Conservation (phyloP, 2,329 filamentous ascomycete species). For the Clonostachys solani region DNA sequence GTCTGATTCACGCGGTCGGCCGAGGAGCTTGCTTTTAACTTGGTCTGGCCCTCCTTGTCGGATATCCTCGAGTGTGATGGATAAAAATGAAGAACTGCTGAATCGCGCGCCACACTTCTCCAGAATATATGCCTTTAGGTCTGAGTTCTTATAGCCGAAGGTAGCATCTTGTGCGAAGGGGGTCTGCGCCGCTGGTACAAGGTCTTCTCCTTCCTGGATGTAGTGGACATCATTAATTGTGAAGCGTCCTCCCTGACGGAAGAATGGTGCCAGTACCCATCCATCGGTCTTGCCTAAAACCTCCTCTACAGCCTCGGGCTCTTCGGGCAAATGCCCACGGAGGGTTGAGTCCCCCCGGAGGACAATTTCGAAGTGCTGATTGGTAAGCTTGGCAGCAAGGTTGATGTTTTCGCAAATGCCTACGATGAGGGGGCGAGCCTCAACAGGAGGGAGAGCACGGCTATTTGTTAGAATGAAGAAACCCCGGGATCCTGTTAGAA, state of each 20-base stretch:
- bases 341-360: constrained; percentile 51
- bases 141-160: constrained; percentile 50
- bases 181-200: constrained; percentile 38
- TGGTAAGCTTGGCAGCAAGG: constrained; percentile 30
- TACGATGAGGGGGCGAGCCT: constrained; percentile 37
- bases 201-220: constrained; percentile 40
- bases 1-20: constrained; percentile 21
- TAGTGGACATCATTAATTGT: constrained; percentile 45
- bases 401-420: constrained; percentile 45
- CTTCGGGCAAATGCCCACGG: constrained; percentile 49
- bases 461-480: constrained; percentile 60
- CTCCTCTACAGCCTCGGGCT: constrained; percentile 44
- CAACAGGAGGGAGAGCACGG: constrained; percentile 41
- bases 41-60: constrained; percentile 16
- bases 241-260: constrained; percentile 46
- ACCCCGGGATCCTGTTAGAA: constrained; percentile 16
- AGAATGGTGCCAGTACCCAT: constrained; percentile 52
- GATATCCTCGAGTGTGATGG: constrained; percentile 21
- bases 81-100: constrained; percentile 13
- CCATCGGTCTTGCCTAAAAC: constrained; percentile 43
- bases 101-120: constrained; percentile 39
- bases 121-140: constrained; percentile 37
- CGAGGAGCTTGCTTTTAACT: constrained; percentile 15
- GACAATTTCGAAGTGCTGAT: constrained; percentile 44
- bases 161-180: constrained; percentile 53